phyloP scores from a whole-genome alignment of 306 rosid species.

The Trifolium dubium region DNA sequence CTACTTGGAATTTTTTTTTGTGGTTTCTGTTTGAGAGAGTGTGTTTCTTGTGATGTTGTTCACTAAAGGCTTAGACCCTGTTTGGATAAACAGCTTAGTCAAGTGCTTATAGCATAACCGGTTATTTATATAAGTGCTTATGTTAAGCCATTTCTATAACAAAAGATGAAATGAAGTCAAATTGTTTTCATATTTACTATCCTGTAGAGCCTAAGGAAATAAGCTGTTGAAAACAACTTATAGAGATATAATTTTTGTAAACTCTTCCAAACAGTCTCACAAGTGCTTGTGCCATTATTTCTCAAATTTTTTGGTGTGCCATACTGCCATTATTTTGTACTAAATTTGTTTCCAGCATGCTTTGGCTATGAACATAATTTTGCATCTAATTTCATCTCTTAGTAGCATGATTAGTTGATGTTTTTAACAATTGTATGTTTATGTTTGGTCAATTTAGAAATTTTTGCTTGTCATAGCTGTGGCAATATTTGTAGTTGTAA shows the following conservation, averaged over 20 bases:
- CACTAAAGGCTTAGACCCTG: neutral
- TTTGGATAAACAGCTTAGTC: neutral
- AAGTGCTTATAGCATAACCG: neutral
- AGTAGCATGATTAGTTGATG: neutral
- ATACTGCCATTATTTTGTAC: neutral
- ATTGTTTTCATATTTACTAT: neutral
- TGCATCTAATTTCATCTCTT: neutral
- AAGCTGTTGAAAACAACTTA: neutral
- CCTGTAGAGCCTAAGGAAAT: neutral
- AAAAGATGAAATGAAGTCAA: neutral
- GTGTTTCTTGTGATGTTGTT: constrained; percentile 16
- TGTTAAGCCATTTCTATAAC: neutral
- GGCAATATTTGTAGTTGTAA: too few species aligned
- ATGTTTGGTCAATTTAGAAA: too few species aligned
- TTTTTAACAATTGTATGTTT: too few species aligned
- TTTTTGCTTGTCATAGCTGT: too few species aligned
- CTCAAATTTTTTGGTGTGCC: neutral
- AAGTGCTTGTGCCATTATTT: neutral
- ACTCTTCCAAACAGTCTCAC: neutral
- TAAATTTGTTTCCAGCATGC: neutral
- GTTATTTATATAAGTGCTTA: neutral
- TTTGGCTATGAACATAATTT: neutral
- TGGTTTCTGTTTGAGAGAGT: constrained; percentile 18
- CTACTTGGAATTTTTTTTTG: neutral
- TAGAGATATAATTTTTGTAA: neutral